Base-by-base conservation (phyloP, 306 rosid genomes). In the Delonix regia region DNA sequence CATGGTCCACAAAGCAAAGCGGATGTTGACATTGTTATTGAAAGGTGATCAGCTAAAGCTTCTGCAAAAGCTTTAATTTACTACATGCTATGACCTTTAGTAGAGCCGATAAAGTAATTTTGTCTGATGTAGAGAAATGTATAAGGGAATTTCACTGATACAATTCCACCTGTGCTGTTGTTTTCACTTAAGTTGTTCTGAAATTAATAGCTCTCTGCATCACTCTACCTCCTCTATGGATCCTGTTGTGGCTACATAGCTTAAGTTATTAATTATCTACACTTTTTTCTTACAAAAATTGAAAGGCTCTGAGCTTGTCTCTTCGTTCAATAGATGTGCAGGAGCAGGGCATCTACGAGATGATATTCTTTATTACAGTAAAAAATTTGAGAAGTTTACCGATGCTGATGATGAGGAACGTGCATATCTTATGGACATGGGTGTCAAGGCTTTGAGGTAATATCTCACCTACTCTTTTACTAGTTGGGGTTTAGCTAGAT, bases 1-100 rank as follows among this genome's bases (percentile, higher is more conserved):
- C 67, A 83, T 52, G 97, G 98, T 73, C 98, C 98, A 48, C 93
- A 93, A 85, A 93, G 98, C 90, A 93, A 93, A 89, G 87, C 90
- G 65, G 91, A 91, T 78, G 93, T 85, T 79, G 98, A 93, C 83
- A 80, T 85, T 80, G 82, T 89, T 72, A 88, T 93, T 77, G 97
- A 93, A 71, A 93, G 97, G 98, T 93, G 76, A 34, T 80, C 59
- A 60, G 47, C 56, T 16, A 60, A 34, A 45, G 6, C 25, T 67
- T 71, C 62, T 22, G 53, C 49, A 18, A 49, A 57, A 68, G 52
- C 57, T 60, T 60, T 33, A 48, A 72, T 59, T 38, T 55, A 51
- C 78, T 8, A 41, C 51, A 12, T 33, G 63, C 22, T 65, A 56
- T 72, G 24, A 53, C 30, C 78, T 57, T 47, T 30, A 52, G 48